These are phyloP conservation scores for Hanseniaspora osmophila DNA, from an alignment of 805 yeast genomes.

Conservation along the genomic window DNA sequence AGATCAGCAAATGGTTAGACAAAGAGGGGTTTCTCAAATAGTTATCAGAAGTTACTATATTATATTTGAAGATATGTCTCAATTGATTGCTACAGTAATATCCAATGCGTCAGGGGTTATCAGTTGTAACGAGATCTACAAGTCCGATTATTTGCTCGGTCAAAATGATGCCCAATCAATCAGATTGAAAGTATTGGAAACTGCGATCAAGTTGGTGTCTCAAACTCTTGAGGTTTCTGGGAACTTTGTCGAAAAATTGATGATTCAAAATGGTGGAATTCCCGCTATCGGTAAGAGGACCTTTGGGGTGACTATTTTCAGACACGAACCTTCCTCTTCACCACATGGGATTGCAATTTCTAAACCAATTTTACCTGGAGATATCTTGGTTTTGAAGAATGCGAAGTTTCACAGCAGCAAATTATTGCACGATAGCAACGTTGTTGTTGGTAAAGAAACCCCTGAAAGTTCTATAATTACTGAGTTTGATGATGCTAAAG, in stretches of 20 bases:
- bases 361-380: slow-evolving; percentile 54
- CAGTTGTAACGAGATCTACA: slow-evolving; percentile 3
- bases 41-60: slow-evolving; percentile 50
- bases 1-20: slow-evolving; percentile 17
- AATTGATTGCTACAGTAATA: slow-evolving; percentile 41
- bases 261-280: slow-evolving; percentile 12
- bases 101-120: slow-evolving; percentile 28
- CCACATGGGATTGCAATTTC: slow-evolving; percentile 25
- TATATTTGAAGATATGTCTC: slow-evolving; percentile 59
- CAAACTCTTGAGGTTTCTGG: background rate
- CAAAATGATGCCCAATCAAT: background rate
- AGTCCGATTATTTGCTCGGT: slow-evolving; percentile 6
- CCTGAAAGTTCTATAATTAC: slow-evolving; percentile 42
- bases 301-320: slow-evolving; percentile 41
- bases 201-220: background rate
- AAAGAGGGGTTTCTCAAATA: background rate
- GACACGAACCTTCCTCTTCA: slow-evolving; percentile 40
- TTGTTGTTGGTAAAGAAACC: slow-evolving; percentile 44
- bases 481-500: slow-evolving; percentile 63
- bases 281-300: slow-evolving; percentile 52
- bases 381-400: slow-evolving; percentile 58
- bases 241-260: slow-evolving; percentile 1
- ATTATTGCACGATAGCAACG: slow-evolving; percentile 13
- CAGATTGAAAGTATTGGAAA: background rate
- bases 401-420: slow-evolving; percentile 58